Base-by-base conservation (phyloP, 1,284 basidiomycete species). In the Cystobasidiaceae sp. region DNA sequence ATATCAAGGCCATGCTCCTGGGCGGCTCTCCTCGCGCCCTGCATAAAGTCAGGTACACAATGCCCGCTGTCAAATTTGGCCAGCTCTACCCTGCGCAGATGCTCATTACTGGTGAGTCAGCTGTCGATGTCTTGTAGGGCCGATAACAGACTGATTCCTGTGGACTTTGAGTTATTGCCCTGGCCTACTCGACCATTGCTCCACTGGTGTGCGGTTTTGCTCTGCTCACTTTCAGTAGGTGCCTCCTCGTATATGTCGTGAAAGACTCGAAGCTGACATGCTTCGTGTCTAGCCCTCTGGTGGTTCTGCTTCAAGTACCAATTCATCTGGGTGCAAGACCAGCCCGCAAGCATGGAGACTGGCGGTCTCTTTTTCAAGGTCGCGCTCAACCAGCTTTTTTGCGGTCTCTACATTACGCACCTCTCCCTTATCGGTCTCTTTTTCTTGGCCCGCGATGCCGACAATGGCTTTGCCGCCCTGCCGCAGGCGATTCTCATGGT, bases 341-440 rank as follows among this genome's bases (percentile, higher is more conserved):
- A 89, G 74, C 84, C 86, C 13, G 78, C 83, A 0, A 78, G 82
- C 2, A 80, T 79, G 57, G 94, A 99, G 71, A 97, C 94, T 0
- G 93, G 92, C 28, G 94, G 94, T 0, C 77, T 90, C 52, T 97
- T 97, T 82, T 97, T 94, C 82, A 93, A 93, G 45, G 90, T 88
- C 78, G 94, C 94, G 0, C 85, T 98, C 43, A 85, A 88, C 58
- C 93, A 97, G 74, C 76, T 94, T 43, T 96, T 97, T 72, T 89
- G 92, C 21, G 94, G 58, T 19, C n/a, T 60, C 19, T 97, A 96
- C 76, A 82, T 97, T 58, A 83, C 88, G 74, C 76, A 82, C 78
- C 74, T 94, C 56, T 93, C 89, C 75, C 79, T 96, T 23, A 82
- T 83, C 30, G 88, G 88, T 1, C 78, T 96, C 70, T 96, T 96